Evolutionary conservation across 2,329 filamentous ascomycete genomes (phyloP), one percentile per base, ranked within the genome.

Genomic region (Aspergillus sp.): DNA sequence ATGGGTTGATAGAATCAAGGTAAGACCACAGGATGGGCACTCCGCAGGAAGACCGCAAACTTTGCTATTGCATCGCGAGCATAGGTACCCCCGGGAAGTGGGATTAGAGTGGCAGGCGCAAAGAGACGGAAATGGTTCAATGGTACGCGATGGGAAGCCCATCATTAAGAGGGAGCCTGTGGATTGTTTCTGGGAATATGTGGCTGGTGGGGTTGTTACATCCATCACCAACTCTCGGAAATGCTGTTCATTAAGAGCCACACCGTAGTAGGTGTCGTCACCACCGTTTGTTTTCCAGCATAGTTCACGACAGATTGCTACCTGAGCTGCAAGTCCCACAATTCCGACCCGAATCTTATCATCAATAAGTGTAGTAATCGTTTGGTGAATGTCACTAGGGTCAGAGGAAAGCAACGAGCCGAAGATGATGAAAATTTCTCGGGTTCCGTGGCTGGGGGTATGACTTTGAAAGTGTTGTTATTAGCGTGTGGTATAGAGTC

Each of bases 321-420:
- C 88, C 66, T 96, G 90, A 1, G 93, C 95, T 6, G 93, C 90
- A 41, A 99, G 84, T 0, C 95, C 95, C 55, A 99, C 90, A 53
- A 99, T 86, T 43, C 89, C 89, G 11, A 97, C 91, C 15, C 91
- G 87, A 66, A 99, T 92, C 57, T 88, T 87, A 75, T 98, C 92
- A 63, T 83, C 80, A 41, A 96, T 85, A 31, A 97, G 88, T 37
- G 84, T 84, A 50, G 82, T 80, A 69, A 98, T 91, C 0, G 93
- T 98, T 65, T 92, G 86, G 77, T 96, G 91, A 58, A 99, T 97
- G 73, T 99, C 95, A 59, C 93, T 92, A 0, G 95, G 95, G 69
- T 99, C 95, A 65, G 90, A 90, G 35, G 91, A 93, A 43, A 96
- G 84, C 6, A 99, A 83, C 11, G 93, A 93, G 40, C 95, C 95